Percentiles rank a stretch among this genome's conserved stretches.
Conservation (phyloP, 371 early-diverging fungal genomes). For the Fennellomyces sp. region DNA sequence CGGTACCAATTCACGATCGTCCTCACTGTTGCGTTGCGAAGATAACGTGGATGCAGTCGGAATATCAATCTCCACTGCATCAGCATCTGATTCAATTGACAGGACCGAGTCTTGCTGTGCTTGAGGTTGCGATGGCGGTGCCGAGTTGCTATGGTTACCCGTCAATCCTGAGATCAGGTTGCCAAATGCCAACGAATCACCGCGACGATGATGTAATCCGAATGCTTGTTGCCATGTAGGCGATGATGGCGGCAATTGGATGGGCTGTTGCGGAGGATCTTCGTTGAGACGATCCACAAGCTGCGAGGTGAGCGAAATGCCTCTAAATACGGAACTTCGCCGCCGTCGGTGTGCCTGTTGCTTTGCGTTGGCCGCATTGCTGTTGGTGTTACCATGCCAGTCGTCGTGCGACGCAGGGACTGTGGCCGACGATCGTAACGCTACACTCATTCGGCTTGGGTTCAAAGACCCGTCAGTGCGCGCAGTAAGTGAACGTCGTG, state of each 20-base stretch:
- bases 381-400: conserved; percentile 9
- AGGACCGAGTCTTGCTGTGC: conserved; percentile 8
- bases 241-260: conserved; percentile 28
- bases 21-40: conserved; percentile 17
- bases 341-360: conserved; percentile 22
- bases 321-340: conserved; percentile 48
- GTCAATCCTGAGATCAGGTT: conserved; percentile 33
- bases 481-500: conserved; percentile 4
- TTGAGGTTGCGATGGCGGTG: not conserved
- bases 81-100: conserved; percentile 24
- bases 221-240: conserved; percentile 24
- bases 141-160: not conserved
- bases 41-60: conserved; percentile 41
- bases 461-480: not conserved
- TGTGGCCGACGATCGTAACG: not conserved
- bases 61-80: conserved; percentile 49
- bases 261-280: conserved; percentile 9
- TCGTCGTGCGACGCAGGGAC: conserved; percentile 2
- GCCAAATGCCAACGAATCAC: conserved; percentile 23
- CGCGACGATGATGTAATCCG: conserved; percentile 12
- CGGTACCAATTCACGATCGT: conserved; percentile 35
- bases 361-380: conserved; percentile 1
- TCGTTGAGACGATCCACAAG: conserved; percentile 45
- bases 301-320: conserved; percentile 51
- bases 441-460: not conserved